Evolutionary conservation across 2,329 filamentous ascomycete genomes (phyloP), one percentile per base, ranked within the genome.

Genomic region (Coniochaeta ligniaria): DNA sequence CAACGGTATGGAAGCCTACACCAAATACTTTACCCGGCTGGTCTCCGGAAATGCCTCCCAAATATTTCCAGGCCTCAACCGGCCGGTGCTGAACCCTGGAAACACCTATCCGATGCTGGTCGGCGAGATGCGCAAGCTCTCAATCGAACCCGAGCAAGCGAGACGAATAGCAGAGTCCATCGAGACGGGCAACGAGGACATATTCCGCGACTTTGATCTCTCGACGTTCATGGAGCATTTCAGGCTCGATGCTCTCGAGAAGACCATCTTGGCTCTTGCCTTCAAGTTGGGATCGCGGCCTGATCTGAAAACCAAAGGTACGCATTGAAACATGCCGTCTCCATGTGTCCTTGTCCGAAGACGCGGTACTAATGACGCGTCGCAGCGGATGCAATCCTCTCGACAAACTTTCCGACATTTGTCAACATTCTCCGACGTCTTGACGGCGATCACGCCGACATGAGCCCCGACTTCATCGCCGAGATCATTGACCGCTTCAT

Each of bases 1-100:
- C 71, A 89, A 96, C 92, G 93, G 93, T 73, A 99, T 99, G 94
- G 96, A 99, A 83, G 92, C 97, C 73, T 97, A 93, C 75, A 88
- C 91, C 63, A 96, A 93, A 80, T 97, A 95, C 76, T 96, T 99
- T 77, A 88, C 92, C 75, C 91, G 94, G 76, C 83, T 98, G 73
- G 86, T 99, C 72, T 90, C 89, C 76, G 88, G 89, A 77, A 97
- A 97, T 86, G 92, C 93, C 69, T 80, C 88, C 65, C 89, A 95
- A 71, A 95, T 99, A 73, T 98, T 98, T 73, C 88, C 92, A 58
- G 87, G 89, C 64, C 80, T 88, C 60, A 90, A 85, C 69, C 84
- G 92, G 75, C 84, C 85, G 60, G 84, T 86, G 65, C 83, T 91
- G 65, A 90, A 89, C 74, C 82, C 89, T 59, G 91, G 47, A 31